These are phyloP conservation scores for Aspergillus sp. DNA, from an alignment of 2,329 filamentous ascomycete genomes.

Conservation along the genomic window DNA sequence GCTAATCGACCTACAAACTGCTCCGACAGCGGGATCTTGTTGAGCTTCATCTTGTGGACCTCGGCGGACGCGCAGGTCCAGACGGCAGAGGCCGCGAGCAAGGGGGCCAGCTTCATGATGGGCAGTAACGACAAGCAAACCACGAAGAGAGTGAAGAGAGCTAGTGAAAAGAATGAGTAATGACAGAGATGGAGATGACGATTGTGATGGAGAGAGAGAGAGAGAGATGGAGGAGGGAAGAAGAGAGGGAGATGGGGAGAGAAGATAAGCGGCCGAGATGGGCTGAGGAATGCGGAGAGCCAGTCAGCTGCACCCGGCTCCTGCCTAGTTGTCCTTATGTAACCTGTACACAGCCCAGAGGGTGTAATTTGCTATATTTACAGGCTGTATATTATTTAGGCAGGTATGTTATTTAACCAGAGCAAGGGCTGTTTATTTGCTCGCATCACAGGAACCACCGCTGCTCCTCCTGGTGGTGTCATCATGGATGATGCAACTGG, in stretches of 20 bases:
- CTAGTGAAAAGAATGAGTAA: conserved; percentile 12
- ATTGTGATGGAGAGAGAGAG: conserved; percentile 12
- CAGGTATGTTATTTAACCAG: too few relatives aligned
- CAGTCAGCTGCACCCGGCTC: conserved; percentile 11
- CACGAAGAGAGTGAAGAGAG: conserved; percentile 5
- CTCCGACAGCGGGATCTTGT: conserved; percentile 87
- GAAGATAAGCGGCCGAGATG: conserved; percentile 20
- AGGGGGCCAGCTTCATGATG: conserved; percentile 74
- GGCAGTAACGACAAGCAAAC: conserved; percentile 4
- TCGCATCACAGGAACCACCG: too few relatives aligned
- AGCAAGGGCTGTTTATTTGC: too few relatives aligned
- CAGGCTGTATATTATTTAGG: too few relatives aligned
- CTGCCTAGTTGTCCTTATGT: too few relatives aligned
- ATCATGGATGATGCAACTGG: too few relatives aligned
- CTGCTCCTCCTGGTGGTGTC: too few relatives aligned
- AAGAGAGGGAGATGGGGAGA: conserved; percentile 12
- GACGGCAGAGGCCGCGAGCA: conserved; percentile 69
- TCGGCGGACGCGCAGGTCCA: conserved; percentile 73
- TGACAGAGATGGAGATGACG: conserved; percentile 15
- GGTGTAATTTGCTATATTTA: too few relatives aligned
- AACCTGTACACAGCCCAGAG: conserved; percentile 4
- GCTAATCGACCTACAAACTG: conserved; percentile 63
- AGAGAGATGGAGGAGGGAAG: conserved; percentile 21
- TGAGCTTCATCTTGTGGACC: conserved; percentile 92
- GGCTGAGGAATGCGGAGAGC: conserved; percentile 13